Conservation (phyloP, 1,139 yeast genomes). For the Pneumocystis carinii region DNA sequence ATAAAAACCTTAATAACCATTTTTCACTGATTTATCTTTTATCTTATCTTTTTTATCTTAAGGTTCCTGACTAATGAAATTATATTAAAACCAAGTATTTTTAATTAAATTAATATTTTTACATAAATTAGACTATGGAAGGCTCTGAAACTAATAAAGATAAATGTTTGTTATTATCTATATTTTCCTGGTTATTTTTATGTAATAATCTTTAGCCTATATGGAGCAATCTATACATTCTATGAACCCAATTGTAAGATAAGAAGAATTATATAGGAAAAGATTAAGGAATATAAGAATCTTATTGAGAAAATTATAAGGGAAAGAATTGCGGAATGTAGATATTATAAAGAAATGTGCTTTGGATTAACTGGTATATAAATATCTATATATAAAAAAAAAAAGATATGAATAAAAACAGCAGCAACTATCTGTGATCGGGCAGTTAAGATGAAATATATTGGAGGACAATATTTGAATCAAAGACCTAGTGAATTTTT, state of each 20-base stretch:
- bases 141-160: too few species aligned
- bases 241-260: slow-evolving; percentile 4
- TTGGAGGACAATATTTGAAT: slow-evolving; percentile 38
- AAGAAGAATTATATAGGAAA: not conserved
- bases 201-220: not conserved
- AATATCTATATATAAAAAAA: not conserved
- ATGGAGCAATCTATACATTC: slow-evolving; percentile 3
- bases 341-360: slow-evolving; percentile 54
- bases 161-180: not conserved
- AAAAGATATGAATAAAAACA: not conserved
- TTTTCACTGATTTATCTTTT: not conserved
- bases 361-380: slow-evolving; percentile 34
- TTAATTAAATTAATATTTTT: too few species aligned
- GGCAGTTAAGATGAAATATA: slow-evolving; percentile 28
- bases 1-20: not conserved
- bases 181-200: not conserved
- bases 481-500: slow-evolving; percentile 48
- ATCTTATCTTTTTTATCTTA: not conserved
- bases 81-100: too few species aligned
- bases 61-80: too few species aligned
- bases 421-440: slow-evolving; percentile 37
- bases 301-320: slow-evolving; percentile 53
- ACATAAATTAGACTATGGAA: too few species aligned
- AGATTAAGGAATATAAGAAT: slow-evolving; percentile 1
- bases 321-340: slow-evolving; percentile 50